Evolutionary conservation across 805 yeast species (phyloP).

Genomic region (Nakazawaea populi): DNA sequence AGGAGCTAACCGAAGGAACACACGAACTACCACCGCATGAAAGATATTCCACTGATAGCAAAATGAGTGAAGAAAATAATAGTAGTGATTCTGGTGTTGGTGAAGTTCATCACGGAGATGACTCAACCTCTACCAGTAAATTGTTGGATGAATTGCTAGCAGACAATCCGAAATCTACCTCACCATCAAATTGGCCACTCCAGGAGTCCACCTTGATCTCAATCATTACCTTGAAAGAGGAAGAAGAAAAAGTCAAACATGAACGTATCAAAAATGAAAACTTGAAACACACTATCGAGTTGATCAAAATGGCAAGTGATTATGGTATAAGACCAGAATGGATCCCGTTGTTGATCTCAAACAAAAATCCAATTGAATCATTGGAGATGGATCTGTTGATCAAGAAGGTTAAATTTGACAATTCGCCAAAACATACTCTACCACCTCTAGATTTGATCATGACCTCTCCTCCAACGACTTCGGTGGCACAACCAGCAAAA

Average conservation of each 20-base stretch:
- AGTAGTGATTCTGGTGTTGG: too few species aligned
- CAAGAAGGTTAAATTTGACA: background rate
- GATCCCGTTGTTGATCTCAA: slow-evolving; percentile 20
- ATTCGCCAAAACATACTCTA: background rate
- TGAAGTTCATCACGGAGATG: too few species aligned
- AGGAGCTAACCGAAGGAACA: too few species aligned
- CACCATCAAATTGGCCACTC: background rate
- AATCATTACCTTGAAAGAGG: slow-evolving; percentile 29
- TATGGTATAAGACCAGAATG: slow-evolving; percentile 18
- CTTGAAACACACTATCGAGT: slow-evolving; percentile 28
- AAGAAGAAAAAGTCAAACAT: slow-evolving; percentile 37
- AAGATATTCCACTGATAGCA: too few species aligned
- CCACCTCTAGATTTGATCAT: background rate
- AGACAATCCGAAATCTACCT: background rate
- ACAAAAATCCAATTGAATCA: slow-evolving; percentile 13
- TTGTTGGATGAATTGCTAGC: background rate
- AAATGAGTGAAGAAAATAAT: too few species aligned
- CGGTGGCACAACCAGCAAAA: background rate
- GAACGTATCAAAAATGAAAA: slow-evolving; percentile 29
- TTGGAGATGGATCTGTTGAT: slow-evolving; percentile 12
- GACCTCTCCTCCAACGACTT: background rate
- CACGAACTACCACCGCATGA: too few species aligned
- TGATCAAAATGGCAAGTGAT: slow-evolving; percentile 24
- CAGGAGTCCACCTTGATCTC: slow-evolving; percentile 28
- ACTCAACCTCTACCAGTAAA: too few species aligned